Base-by-base conservation (phyloP, 257 asterid species). In the Primulina tabacum region DNA sequence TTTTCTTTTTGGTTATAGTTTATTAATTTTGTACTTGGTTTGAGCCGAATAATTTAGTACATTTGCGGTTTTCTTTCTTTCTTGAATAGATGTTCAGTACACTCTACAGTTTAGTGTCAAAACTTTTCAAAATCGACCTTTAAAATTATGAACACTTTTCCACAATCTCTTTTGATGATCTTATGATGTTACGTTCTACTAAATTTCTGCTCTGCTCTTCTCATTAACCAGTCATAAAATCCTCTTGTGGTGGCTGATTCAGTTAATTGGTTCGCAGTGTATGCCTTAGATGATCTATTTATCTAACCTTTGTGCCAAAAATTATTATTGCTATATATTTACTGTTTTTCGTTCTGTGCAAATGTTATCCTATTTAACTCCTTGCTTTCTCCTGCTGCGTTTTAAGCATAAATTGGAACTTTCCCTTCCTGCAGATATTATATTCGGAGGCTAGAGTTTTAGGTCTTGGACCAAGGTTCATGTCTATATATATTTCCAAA, bases 391-490 rank as follows among this genome's bases (percentile, higher is more conserved):
- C 17, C 67, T 64, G 38, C 59, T 37, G 38, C 59, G 17, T 29
- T 6, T 17, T 24, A 14, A 59, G 38, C 20, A 28, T 21, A 37
- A 57, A 17, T 30, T 10, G 62, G 20, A n/a, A 28, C 62, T 56
- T 68, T 55, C 20, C 9, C 47, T 37, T 35, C 62, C 21, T 73
- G 89, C 92, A 92, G 98, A 75, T 82, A 50, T 67, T 88, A 43
- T 78, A 75, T 82, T 76, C 85, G 2, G 92, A 90, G 68, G 98
- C 98, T 60, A 81, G 93, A 77, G 95, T 90, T 29, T 66, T 90
- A 76, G 95, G 87, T 24, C 82, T 92, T 73, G 98, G 98, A 38
- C 98, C 98, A 4, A 82, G 75, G 83, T 92, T 92, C 75, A 92
- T 92, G 96, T 88, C 98, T 20, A 75, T 92, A 67, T 90, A 92